phyloP scores from a whole-genome alignment of 192 early-diverging fungal species.

The Coemansia sp. region DNA sequence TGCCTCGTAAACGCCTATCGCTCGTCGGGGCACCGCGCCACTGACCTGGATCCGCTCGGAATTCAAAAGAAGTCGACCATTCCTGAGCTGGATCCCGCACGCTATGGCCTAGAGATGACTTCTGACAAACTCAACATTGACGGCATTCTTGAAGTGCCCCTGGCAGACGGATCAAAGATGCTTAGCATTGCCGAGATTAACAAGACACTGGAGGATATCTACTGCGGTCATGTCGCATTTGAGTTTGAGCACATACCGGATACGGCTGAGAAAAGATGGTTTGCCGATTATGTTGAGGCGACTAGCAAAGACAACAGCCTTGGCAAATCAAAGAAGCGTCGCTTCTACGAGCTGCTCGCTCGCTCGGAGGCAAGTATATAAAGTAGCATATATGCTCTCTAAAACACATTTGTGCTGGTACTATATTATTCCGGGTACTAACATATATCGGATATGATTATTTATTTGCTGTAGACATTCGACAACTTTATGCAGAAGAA shows the following conservation, averaged over 20 bases:
- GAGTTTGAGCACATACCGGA: conserved; percentile 94
- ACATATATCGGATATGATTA: conserved; percentile 3
- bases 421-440: not conserved
- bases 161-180: conserved; percentile 54
- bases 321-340: conserved; percentile 57
- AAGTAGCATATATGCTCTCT: not conserved
- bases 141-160: conserved; percentile 67
- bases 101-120: conserved; percentile 72
- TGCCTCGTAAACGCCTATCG: conserved; percentile 80
- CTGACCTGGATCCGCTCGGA: conserved; percentile 83
- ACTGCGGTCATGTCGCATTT: conserved; percentile 85
- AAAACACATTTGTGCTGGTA: no score
- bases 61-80: conserved; percentile 56
- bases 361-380: conserved; percentile 67
- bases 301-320: conserved; percentile 13
- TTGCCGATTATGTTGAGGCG: conserved; percentile 78
- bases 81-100: conserved; percentile 74
- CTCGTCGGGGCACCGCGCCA: conserved; percentile 75
- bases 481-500: conserved; percentile 98
- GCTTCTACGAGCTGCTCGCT: conserved; percentile 73
- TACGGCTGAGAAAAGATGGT: conserved; percentile 84
- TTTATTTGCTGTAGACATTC: conserved; percentile 61
- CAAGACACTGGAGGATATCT: conserved; percentile 65
- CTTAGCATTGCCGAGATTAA: conserved; percentile 68
- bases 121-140: conserved; percentile 60